Evolutionary conservation across 768 basidiomycete genomes (phyloP).

Genomic region (Suillus variegatus): DNA sequence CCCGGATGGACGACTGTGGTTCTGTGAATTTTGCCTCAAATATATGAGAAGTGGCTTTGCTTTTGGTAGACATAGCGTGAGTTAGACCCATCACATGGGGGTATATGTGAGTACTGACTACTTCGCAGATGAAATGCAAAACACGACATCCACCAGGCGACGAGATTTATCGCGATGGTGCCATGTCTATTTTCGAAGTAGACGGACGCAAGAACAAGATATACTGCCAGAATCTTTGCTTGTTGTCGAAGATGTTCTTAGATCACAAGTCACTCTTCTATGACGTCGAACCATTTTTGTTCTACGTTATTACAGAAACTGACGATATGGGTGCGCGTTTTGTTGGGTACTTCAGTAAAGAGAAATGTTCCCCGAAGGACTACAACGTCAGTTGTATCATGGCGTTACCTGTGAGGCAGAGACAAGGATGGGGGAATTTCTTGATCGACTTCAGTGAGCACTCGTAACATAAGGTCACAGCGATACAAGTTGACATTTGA

Average conservation of each 20-base stretch:
- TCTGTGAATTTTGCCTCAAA: constrained; percentile 97
- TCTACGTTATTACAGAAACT: constrained; percentile 94
- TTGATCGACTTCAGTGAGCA: constrained; percentile 93
- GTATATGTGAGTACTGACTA: constrained; percentile 15
- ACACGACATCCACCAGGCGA: constrained; percentile 94
- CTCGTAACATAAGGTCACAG: constrained; percentile 2
- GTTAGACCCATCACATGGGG: constrained; percentile 22
- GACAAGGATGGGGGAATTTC: constrained; percentile 95
- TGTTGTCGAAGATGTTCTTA: constrained; percentile 98
- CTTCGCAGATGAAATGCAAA: constrained; percentile 86
- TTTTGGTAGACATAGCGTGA: constrained; percentile 80
- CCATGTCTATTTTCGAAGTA: constrained; percentile 92
- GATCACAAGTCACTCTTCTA: constrained; percentile 99
- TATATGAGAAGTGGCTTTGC: constrained; percentile 96
- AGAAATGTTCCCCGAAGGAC: constrained; percentile 94
- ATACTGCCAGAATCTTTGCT: constrained; percentile 97
- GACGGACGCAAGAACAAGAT: constrained; percentile 99
- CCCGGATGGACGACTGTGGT: constrained; percentile 91
- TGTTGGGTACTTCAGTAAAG: constrained; percentile 98
- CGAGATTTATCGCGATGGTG: constrained; percentile 93
- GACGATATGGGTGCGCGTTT: constrained; percentile 92
- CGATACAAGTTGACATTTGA: constrained; percentile 5
- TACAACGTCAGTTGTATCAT: constrained; percentile 99
- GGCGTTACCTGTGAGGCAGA: constrained; percentile 93
- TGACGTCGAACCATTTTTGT: constrained; percentile 98